Base-by-base conservation (phyloP, 75 land plant species). In the Cryptomeria japonica region DNA sequence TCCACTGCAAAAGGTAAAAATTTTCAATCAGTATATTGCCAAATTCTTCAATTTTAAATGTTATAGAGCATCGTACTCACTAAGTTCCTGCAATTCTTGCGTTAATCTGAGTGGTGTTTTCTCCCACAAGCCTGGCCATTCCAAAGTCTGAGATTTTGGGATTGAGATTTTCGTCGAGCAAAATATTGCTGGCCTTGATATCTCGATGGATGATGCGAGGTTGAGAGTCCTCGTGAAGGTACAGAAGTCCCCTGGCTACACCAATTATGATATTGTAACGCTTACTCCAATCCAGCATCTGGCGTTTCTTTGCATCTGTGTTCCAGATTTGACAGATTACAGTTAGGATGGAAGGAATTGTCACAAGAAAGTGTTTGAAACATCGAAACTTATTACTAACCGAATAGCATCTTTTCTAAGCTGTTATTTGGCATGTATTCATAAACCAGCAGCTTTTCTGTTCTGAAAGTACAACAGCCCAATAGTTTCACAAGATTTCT, bases 91-190 rank as follows among this genome's bases (percentile, higher is more conserved):
- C 90, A 32, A 92, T 87, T 61, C 92, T 61, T 44, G 92, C 89
- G 25, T 37, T 88, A 8, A 86, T 46, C 47, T 90, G 91, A 73
- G 79, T 80, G 6, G 87, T 39, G 79, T 91, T 87, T 44, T 37
- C 90, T 39, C 88, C 87, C 76, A 90, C 55, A 70, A 92, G 87
- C 84, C 91, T 56, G 36, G 93, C 93, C 53, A 92, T 78, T 47
- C 93, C 93, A 79, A 90, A 92, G 82, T 92, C 93, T n/a, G 93
- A 89, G 72, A 92, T 88, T 39, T 87, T 88, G 2, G 94, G 94
- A 39, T 92, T 89, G 56, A 90, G 83, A 18, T 93, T 91, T 7
- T 77, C 85, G 49, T 87, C 92, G 34, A 93, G 87, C 22, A 93
- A 80, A 77, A 93, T 90, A 55, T 93, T 93, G 61, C 94, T 85